These are phyloP conservation scores for Pythium phragmiticola DNA, from an alignment of 352 stramenopile genomes.

Conservation along the genomic window DNA sequence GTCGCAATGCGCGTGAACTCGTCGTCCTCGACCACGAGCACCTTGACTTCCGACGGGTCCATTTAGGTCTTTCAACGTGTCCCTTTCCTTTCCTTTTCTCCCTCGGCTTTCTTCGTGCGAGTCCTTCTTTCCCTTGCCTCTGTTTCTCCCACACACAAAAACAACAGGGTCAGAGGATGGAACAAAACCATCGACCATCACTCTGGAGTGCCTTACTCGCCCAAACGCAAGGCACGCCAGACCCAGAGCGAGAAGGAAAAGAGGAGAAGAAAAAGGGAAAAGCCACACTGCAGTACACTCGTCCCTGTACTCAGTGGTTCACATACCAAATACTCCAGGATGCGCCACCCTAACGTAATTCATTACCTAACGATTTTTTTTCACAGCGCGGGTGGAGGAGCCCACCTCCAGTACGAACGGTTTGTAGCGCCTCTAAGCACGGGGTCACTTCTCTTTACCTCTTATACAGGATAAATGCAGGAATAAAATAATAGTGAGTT, in stretches of 20 bases:
- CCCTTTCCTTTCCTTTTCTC: not conserved
- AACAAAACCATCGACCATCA: not conserved
- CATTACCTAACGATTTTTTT: no score
- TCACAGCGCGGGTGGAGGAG: no score
- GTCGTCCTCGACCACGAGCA: conserved; percentile 88
- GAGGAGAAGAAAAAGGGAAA: not conserved
- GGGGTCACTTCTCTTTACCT: no score
- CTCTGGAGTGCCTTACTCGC: not conserved
- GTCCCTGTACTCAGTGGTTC: not conserved
- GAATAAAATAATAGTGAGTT: no score
- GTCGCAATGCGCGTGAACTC: conserved; percentile 89
- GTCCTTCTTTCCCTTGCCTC: conserved; percentile 5
- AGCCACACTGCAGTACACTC: not conserved
- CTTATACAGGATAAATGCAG: no score
- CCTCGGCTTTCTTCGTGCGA: not conserved
- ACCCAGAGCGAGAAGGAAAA: not conserved
- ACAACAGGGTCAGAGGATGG: not conserved
- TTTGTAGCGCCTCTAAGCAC: no score
- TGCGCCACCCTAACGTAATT: no score
- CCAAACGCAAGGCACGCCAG: not conserved
- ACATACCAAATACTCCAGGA: no score
- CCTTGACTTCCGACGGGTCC: conserved; percentile 87
- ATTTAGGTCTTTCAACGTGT: conserved; percentile 29
- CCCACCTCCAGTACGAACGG: no score
- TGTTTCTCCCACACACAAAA: not conserved